Base-by-base conservation (phyloP, 2,329 filamentous ascomycete species). In the Pseudogymnoascus sp. region DNA sequence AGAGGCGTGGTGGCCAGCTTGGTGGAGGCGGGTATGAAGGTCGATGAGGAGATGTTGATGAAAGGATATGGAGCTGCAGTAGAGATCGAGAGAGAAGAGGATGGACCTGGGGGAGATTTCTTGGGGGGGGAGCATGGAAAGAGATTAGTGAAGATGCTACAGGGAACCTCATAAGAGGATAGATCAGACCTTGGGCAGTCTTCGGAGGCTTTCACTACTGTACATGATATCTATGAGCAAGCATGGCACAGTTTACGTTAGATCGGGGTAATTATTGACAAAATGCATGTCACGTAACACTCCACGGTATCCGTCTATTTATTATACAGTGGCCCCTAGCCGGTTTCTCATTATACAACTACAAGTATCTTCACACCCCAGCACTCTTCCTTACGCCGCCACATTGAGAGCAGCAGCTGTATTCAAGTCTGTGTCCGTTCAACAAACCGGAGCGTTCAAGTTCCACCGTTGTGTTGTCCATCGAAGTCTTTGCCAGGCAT, bases 11-110 rank as follows among this genome's bases (percentile, higher is more conserved):
- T 99, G 63, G 84, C 87, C 63, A 89, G 91, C 1, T 78, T 99
- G 64, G 90, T 96, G 1, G 89, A 96, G 73, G 86, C 89, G 50
- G 90, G 91, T 0, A 78, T 95, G 46, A 85, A 87, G 64, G 91
- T 99, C 28, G 95, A 98, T 70, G 93, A 98, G 77, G 91, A 95
- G 46, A 93, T 87, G 74, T 89, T 98, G 22, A 88, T 86, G 70
- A 86, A 81, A 70, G 91, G 89, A 0, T 99, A 98, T 73, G 85
- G 89, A 61, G 89, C 89, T 66, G 90, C 90, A 31, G 79, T 96
- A 2, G 90, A 96, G 70, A 79, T 93, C 72, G 80, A 87, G 60
- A 79, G 84, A 65, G 82, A 84, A 14, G 79, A 82, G 1, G 79
- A 81, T 14, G 78, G 77, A 10, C 75, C 82, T 19, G 86, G 85